Evolutionary conservation across 1,139 yeast species (phyloP).

Genomic region (Meyerozyma sp.): DNA sequence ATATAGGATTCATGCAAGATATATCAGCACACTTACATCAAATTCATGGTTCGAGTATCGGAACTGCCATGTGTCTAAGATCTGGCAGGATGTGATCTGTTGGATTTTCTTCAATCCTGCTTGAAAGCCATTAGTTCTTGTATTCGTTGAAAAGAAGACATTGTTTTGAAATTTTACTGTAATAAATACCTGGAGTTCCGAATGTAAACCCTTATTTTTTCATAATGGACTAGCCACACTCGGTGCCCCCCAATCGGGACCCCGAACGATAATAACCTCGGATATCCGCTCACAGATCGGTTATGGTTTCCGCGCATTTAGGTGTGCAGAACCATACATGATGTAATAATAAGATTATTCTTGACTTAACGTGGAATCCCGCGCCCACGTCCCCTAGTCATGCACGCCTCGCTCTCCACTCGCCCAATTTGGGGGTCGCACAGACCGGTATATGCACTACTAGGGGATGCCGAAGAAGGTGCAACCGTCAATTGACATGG

Average conservation of each 20-base stretch:
- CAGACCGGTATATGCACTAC: background rate
- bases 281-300: background rate
- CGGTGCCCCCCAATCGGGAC: background rate
- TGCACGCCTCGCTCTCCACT: background rate
- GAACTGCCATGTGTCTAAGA: too few relatives aligned
- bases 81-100: too few relatives aligned
- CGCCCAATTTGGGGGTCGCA: background rate
- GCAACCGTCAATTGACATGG: background rate
- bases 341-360: background rate
- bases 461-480: background rate
- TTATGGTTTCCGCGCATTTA: background rate
- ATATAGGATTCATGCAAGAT: background rate
- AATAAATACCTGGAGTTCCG: background rate
- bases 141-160: too few relatives aligned
- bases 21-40: background rate
- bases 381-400: background rate
- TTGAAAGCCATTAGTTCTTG: too few relatives aligned
- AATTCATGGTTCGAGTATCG: background rate
- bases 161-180: too few relatives aligned
- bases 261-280: background rate
- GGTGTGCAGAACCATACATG: background rate
- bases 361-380: background rate
- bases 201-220: background rate
- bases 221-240: too few relatives aligned
- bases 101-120: too few relatives aligned